Evolutionary conservation across 371 early-diverging fungal genomes (phyloP).

Genomic region (Rhizopus microsporus): DNA sequence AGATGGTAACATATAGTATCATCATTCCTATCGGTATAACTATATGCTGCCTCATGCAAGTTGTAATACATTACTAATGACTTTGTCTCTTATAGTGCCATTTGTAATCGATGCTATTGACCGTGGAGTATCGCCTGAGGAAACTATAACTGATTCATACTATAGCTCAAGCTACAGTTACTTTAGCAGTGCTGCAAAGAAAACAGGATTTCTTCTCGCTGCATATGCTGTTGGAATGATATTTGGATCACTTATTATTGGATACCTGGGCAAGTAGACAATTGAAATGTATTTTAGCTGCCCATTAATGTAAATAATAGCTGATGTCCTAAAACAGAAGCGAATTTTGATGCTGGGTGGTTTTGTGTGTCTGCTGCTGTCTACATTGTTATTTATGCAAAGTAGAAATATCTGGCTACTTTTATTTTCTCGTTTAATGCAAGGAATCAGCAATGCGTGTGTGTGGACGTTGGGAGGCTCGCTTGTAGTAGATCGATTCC

Average conservation of each 20-base stretch:
- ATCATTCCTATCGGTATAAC: conserved; percentile 67
- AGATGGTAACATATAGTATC: conserved; percentile 73
- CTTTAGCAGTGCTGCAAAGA: conserved; percentile 43
- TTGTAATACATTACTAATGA: neutral
- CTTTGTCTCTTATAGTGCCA: conserved; percentile 45
- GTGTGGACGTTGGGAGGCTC: conserved; percentile 58
- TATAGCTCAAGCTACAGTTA: conserved; percentile 1
- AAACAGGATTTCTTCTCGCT: conserved; percentile 70
- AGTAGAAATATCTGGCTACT: conserved; percentile 49
- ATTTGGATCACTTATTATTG: conserved; percentile 67
- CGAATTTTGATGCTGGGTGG: conserved; percentile 59
- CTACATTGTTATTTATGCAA: conserved; percentile 58
- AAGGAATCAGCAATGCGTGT: conserved; percentile 58
- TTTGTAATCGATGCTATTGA: conserved; percentile 57
- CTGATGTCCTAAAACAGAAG: conserved; percentile 35
- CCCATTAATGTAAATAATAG: neutral
- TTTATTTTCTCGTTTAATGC: conserved; percentile 57
- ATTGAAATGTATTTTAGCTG: conserved; percentile 27
- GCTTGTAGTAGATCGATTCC: conserved; percentile 55
- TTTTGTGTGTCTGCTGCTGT: conserved; percentile 43
- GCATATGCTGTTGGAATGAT: conserved; percentile 65
- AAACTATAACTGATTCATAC: conserved; percentile 8
- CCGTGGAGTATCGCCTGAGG: conserved; percentile 17
- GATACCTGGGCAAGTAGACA: conserved; percentile 30
- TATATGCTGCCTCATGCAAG: neutral